phyloP scores from a whole-genome alignment of 2,329 filamentous ascomycete genomes.

The Fusarium duplospermum region DNA sequence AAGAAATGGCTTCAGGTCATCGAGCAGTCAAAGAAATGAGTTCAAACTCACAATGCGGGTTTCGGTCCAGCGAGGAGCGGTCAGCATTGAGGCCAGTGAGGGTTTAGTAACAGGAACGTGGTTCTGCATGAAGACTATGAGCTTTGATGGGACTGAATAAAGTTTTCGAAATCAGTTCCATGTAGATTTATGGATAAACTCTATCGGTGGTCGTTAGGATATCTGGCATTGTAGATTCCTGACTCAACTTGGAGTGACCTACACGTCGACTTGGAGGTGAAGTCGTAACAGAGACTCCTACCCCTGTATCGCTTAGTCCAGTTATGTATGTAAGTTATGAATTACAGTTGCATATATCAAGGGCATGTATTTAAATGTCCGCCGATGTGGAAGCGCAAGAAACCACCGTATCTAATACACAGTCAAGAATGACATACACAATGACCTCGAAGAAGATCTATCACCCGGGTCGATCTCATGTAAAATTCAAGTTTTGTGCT shows the following conservation, averaged over 20 bases:
- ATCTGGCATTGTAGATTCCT: not conserved
- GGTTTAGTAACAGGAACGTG: not conserved
- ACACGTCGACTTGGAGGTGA: not conserved
- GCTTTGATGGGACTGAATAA: not conserved
- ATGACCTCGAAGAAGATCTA: not conserved
- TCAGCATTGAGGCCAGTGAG: not conserved
- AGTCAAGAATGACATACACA: not conserved
- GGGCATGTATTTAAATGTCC: not conserved
- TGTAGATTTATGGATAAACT: not conserved
- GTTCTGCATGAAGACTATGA: not conserved
- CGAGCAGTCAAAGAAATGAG: conserved; percentile 26
- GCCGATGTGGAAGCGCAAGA: not conserved
- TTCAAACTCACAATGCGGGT: not conserved
- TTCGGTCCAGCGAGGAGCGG: not conserved
- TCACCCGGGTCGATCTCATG: not conserved
- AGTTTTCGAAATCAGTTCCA: not conserved
- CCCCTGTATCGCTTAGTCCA: not conserved
- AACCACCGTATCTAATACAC: not conserved
- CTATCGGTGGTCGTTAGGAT: not conserved
- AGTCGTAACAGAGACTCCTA: not conserved
- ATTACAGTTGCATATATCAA: not conserved
- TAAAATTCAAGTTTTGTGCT: not conserved
- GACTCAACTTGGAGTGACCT: not conserved
- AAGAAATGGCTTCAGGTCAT: conserved; percentile 52
- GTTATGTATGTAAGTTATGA: not conserved